These are phyloP conservation scores for Cubamyces lactineus DNA, from an alignment of 768 basidiomycete species.

Conservation along the genomic window DNA sequence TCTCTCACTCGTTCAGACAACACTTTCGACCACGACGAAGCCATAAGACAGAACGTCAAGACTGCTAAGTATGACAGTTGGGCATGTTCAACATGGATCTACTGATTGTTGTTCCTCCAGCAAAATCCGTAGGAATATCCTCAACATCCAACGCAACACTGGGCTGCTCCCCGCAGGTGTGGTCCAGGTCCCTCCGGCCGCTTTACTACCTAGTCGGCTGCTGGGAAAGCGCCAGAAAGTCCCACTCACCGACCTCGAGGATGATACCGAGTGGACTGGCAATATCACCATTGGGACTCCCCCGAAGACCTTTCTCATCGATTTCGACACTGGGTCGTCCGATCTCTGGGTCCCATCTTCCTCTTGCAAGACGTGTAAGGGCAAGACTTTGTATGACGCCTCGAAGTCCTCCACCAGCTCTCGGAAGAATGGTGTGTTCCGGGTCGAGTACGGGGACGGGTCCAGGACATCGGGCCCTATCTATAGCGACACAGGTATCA, in stretches of 20 bases:
- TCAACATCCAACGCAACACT: conserved; percentile 18
- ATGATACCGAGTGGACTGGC: conserved; percentile 42
- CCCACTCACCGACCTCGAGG: conserved; percentile 9
- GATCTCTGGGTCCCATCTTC: conserved; percentile 25
- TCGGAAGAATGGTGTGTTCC: conserved; percentile 29
- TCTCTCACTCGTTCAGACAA: conserved; percentile 24
- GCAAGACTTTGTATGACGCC: conserved; percentile 31
- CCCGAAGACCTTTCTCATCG: conserved; percentile 28
- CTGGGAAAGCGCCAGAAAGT: conserved; percentile 11
- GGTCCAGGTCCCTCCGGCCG: conserved; percentile 5
- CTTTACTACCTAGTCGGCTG: not conserved
- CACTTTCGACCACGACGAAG: conserved; percentile 22
- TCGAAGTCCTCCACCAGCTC: conserved; percentile 31
- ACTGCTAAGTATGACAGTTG: conserved; percentile 21
- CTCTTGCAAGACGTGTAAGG: not conserved
- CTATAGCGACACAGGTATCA: conserved; percentile 35
- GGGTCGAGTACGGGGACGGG: conserved; percentile 42
- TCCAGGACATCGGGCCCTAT: conserved; percentile 35
- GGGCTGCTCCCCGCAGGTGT: conserved; percentile 29
- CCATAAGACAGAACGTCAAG: conserved; percentile 17
- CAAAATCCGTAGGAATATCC: conserved; percentile 26
- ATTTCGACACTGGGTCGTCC: conserved; percentile 22
- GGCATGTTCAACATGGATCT: not conserved
- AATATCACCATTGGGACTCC: conserved; percentile 51
- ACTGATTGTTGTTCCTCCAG: conserved; percentile 5